phyloP scores from a whole-genome alignment of 139 green algal species.

The Chlorella sp. region DNA sequence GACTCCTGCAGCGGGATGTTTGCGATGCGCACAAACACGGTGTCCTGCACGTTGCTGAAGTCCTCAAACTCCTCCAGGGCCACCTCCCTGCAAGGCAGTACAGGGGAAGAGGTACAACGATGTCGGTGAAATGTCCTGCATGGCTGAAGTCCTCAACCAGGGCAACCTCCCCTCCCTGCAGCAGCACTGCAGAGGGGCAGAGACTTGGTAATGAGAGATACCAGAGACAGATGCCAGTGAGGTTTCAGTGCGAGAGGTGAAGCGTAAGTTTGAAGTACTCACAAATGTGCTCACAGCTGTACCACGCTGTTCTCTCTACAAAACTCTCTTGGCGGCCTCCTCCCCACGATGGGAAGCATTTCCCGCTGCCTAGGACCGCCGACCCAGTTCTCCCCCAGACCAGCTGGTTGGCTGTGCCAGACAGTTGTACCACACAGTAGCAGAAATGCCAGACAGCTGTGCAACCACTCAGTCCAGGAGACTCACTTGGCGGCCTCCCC shows the following conservation, averaged over 20 bases:
- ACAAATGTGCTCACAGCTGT: no score
- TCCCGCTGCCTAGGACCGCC: no score
- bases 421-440: not conserved
- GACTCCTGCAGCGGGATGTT: conserved; percentile 89
- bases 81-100: conserved; percentile 44
- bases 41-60: conserved; percentile 53
- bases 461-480: no score
- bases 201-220: no score
- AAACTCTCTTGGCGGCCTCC: no score
- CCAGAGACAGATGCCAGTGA: no score
- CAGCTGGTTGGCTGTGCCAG: no score
- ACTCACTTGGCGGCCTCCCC: conserved; percentile 59
- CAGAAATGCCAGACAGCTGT: not conserved
- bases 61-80: conserved; percentile 63
- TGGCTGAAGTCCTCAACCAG: not conserved
- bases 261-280: no score
- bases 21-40: conserved; percentile 89
- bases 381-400: no score
- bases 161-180: not conserved
- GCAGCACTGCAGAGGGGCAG: not conserved
- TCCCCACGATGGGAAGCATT: no score
- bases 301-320: no score
- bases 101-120: not conserved
- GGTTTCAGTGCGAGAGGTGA: no score
- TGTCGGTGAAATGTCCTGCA: not conserved